phyloP scores from a whole-genome alignment of 2,329 filamentous ascomycete species.

The Colletotrichum simmondsii region DNA sequence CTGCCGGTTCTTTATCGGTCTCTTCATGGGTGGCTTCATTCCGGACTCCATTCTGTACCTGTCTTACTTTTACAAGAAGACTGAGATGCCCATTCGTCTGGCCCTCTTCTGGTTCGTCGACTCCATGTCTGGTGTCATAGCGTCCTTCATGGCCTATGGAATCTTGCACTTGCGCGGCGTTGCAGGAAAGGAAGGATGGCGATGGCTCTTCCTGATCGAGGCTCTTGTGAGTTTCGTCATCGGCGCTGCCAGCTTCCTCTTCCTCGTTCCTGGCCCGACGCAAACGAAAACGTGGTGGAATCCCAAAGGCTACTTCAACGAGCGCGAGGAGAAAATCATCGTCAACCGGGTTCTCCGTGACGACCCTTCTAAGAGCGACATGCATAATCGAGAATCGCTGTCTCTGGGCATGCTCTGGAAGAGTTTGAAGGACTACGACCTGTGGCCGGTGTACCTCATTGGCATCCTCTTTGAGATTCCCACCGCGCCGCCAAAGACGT shows the following conservation, averaged over 20 bases:
- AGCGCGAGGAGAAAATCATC: slow-evolving; percentile 71
- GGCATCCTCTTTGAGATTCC: slow-evolving; percentile 45
- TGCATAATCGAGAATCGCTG: slow-evolving; percentile 65
- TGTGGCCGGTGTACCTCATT: slow-evolving; percentile 65
- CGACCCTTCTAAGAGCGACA: slow-evolving; percentile 50
- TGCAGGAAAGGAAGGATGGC: slow-evolving; percentile 64
- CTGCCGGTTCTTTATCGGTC: slow-evolving; percentile 51
- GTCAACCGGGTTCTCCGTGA: slow-evolving; percentile 62
- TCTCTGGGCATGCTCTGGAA: slow-evolving; percentile 57
- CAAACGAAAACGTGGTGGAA: slow-evolving; percentile 67
- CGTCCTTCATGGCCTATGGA: slow-evolving; percentile 64
- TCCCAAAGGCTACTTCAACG: slow-evolving; percentile 68
- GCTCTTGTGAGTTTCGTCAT: slow-evolving; percentile 58
- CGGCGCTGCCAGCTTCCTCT: slow-evolving; percentile 51
- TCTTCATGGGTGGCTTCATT: slow-evolving; percentile 51
- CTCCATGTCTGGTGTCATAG: slow-evolving; percentile 59
- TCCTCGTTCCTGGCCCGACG: slow-evolving; percentile 66
- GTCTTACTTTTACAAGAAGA: slow-evolving; percentile 76
- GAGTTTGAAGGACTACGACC: slow-evolving; percentile 61
- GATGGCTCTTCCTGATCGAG: slow-evolving; percentile 59
- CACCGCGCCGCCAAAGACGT: slow-evolving; percentile 42
- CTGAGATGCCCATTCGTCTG: slow-evolving; percentile 72
- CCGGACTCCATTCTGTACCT: slow-evolving; percentile 53
- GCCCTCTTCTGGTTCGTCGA: slow-evolving; percentile 76
- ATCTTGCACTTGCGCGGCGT: slow-evolving; percentile 61